phyloP scores from a whole-genome alignment of 345 rosid species.

The Sonneratia caseolaris region DNA sequence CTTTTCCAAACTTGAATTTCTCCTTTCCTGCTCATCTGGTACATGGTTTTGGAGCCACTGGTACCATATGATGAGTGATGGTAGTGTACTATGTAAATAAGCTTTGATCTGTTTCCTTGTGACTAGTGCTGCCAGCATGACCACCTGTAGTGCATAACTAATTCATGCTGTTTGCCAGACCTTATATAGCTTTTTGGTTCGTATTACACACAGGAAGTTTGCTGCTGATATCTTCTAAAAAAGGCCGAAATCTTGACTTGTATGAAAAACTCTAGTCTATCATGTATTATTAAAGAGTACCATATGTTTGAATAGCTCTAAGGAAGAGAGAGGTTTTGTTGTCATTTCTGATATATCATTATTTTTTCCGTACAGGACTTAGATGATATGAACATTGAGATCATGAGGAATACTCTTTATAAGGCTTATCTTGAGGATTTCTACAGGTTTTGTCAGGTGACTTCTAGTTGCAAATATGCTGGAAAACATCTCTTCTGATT shows the following conservation, averaged over 20 bases:
- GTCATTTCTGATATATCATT: neutral
- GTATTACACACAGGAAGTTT: neutral
- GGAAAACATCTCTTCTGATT: neutral
- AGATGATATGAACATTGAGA: constrained; percentile 98
- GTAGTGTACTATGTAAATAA: neutral
- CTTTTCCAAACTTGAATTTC: no score
- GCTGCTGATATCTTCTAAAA: neutral
- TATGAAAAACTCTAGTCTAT: neutral
- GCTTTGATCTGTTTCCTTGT: no score
- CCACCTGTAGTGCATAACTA: no score
- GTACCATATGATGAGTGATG: neutral
- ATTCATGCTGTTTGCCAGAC: neutral
- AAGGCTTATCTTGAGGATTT: constrained; percentile 96
- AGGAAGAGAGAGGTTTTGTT: neutral
- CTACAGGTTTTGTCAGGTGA: constrained; percentile 90
- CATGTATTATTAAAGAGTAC: neutral
- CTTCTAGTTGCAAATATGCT: constrained; percentile 2
- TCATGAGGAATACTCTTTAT: constrained; percentile 93
- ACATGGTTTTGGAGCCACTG: neutral
- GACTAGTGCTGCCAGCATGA: no score
- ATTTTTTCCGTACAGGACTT: constrained; percentile 40
- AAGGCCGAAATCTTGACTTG: neutral
- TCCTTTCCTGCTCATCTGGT: no score
- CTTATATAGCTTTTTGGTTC: neutral
- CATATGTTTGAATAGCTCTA: neutral